Base-by-base conservation (phyloP, 768 basidiomycete species). In the Podaxis carcinomalis region DNA sequence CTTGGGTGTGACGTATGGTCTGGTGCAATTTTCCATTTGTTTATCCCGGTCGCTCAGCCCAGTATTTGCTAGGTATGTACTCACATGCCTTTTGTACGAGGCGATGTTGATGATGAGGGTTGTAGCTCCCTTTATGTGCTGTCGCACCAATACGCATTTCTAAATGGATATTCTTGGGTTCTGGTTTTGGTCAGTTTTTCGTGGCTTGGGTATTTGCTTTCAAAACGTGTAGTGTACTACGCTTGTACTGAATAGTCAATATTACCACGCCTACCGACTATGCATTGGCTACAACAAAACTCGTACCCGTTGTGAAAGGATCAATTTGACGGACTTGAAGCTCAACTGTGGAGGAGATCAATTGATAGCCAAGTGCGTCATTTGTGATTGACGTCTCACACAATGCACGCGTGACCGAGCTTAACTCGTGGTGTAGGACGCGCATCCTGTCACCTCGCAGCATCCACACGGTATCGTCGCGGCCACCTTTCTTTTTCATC, bases 1-100 rank as follows among this genome's bases (percentile, higher is more conserved):
- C 6, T 70, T 88, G 28, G 87, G 85, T 9, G 77, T 79, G 32
- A 80, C 83, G 0, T 84, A 84, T 66, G 84, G 83, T 9, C 70
- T 87, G 46, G 75, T 83, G 10, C 83, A 86, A 63, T 80, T 84
- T 61, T 74, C 75, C n/a, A 85, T 86, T 75, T 84, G 83, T 67
- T 70, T 79, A 32, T 74, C 85, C 32, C 80, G 87, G 39, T 77
- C 83, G 0, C 68, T 86, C 54, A 77, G 81, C 49, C 86, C 87
- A 1, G 78, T 83, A 50, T 69, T 86, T 54, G 78, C 80, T 39
- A 83, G 82, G 84, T 85, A 42, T 40, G 65, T 61, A 11, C 51
- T 5, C 21, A 27, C 62, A 28, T 47, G 14, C 13, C 19, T 42
- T 23, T 16, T n/a, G 21, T 10, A 23, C 27, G 47, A 14, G 3